These are phyloP conservation scores for Cercospora sp. DNA, from an alignment of 2,329 filamentous ascomycete genomes.

Conservation along the genomic window DNA sequence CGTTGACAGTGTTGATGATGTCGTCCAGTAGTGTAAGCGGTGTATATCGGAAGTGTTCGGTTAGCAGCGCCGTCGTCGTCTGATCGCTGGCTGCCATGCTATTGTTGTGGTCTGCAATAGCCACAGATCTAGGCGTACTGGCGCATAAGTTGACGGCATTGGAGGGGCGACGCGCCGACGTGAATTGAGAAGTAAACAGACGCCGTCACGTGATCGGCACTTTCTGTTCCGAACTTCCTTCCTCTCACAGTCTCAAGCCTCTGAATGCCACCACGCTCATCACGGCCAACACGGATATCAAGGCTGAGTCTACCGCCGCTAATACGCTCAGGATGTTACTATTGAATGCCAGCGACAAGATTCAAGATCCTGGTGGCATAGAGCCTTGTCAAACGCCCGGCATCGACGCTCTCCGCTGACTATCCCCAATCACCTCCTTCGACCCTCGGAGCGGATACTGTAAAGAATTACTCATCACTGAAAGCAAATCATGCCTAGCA, in stretches of 20 bases:
- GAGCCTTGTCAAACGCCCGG: too few species aligned
- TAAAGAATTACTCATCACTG: too few species aligned
- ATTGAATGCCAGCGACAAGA: too few species aligned
- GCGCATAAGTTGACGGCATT: neutral
- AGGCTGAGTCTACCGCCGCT: too few species aligned
- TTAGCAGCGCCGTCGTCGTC: slow-evolving; percentile 66
- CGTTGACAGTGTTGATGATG: slow-evolving; percentile 95
- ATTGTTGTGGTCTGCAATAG: neutral
- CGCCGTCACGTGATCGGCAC: neutral
- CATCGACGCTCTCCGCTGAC: too few species aligned
- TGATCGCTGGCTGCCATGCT: slow-evolving; percentile 49
- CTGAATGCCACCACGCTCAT: too few species aligned
- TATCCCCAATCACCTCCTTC: too few species aligned
- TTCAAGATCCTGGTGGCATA: too few species aligned
- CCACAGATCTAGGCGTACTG: neutral
- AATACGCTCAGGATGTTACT: too few species aligned
- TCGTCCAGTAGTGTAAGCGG: slow-evolving; percentile 93
- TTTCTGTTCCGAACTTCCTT: neutral
- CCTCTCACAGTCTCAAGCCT: neutral
- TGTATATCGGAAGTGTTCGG: slow-evolving; percentile 93
- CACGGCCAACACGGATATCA: too few species aligned
- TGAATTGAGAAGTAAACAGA: slow-evolving; percentile 5
- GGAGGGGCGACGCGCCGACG: slow-evolving; percentile 5
- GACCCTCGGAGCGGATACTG: too few species aligned
- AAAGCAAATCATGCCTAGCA: too few species aligned